Conservation (phyloP, 257 asterid genomes). For the Prunella vulgaris region DNA sequence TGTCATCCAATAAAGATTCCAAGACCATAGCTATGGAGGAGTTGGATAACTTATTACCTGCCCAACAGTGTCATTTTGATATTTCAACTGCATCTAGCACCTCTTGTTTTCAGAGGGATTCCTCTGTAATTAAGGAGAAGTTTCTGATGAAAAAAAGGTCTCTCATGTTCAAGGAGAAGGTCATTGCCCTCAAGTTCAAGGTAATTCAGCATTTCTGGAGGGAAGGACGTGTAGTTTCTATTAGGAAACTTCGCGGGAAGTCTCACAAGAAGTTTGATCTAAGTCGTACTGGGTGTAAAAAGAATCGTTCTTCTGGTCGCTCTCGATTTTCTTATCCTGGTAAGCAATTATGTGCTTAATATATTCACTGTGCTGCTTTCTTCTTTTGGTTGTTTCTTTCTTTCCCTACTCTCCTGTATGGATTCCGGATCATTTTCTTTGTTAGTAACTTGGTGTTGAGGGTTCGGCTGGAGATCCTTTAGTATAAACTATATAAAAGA, state of each 20-base stretch:
- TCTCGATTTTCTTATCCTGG: constrained; percentile 48
- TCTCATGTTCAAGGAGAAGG: constrained; percentile 62
- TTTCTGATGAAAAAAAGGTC: constrained; percentile 41
- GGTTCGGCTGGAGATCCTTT: no score
- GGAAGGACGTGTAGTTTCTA: constrained; percentile 59
- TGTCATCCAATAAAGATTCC: constrained; percentile 55
- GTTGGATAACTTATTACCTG: constrained; percentile 55
- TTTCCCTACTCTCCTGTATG: background rate
- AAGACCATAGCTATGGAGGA: constrained; percentile 46
- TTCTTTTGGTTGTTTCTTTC: no score
- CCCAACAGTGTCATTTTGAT: constrained; percentile 34
- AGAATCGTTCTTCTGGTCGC: constrained; percentile 60
- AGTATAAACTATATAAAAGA: no score
- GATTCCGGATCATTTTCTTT: background rate
- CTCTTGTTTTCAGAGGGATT: constrained; percentile 33
- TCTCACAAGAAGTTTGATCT: constrained; percentile 72
- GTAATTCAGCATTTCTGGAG: constrained; percentile 78
- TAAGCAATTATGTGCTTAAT: constrained; percentile 27
- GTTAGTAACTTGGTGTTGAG: background rate
- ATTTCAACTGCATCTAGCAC: constrained; percentile 28
- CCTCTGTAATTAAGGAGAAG: constrained; percentile 39
- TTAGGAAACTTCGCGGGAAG: constrained; percentile 55
- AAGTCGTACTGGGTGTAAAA: constrained; percentile 48
- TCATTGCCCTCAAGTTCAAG: constrained; percentile 60
- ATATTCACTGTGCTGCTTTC: constrained; percentile 1